Base-by-base conservation (phyloP, 331 rosid genomes). In the Quercus phellos region DNA sequence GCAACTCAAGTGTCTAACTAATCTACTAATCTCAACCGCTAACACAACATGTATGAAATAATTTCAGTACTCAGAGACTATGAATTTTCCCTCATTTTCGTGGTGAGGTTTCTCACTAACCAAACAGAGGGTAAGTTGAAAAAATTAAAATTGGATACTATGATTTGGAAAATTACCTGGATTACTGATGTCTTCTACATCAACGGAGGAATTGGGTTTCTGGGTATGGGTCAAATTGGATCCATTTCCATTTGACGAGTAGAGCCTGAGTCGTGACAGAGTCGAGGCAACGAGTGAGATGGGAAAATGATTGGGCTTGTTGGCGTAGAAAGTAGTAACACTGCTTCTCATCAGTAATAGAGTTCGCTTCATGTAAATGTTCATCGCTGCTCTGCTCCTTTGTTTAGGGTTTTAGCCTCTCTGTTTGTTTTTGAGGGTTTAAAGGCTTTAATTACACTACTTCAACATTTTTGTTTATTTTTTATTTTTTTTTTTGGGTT, bases 311-410 rank as follows among this genome's bases (percentile, higher is more conserved):
- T 34, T 80, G 53, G 68, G 43, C 1, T 6, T 26, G 6, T 83
- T 82, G 64, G 82, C 70, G 63, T 43, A 53, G 72, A 79, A 53
- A 73, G 76, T 60, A 1, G 70, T 32, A 34, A 8, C 12, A 8
- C 46, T 38, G 46, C 34, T 76, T 78, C 76, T 86, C 7, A 81
- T 34, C 10, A 46, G 53, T 46, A 13, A 46, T 13, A 81, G 56
- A 75, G 43, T 1, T 38, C 30, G 58, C 61, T 66, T 80, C 89
- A 87, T 85, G 76, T 80, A 38, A 38, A 38, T 8, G 46, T 38
- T 8, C 46, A 38, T 64, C 1, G 16, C 16, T 11, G 51, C 51
- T 12, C 53, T 46, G 16, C 53, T 46, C 17, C 53, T 46, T 46
- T 46, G 16, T 68, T 32, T 27, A 59, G 59, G 79, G 82, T n/a